Percentiles rank a stretch among this genome's conserved stretches.
These are phyloP conservation scores for Vanrija humicola DNA, from an alignment of 1,284 basidiomycete species.

Conservation along the genomic window DNA sequence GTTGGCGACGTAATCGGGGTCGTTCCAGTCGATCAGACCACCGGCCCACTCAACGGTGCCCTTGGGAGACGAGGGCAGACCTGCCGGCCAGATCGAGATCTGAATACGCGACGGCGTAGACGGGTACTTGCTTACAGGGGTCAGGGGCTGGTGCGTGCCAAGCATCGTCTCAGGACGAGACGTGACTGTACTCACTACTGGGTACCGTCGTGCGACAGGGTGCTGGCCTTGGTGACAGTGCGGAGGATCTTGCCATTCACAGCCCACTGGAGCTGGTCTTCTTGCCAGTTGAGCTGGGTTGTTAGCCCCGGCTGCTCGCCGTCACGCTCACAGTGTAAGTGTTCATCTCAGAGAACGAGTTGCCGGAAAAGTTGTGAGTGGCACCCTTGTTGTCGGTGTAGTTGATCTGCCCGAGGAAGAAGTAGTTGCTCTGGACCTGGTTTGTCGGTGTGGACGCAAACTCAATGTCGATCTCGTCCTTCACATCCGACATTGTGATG, in stretches of 20 bases:
- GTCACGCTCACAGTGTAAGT: constrained; percentile 55
- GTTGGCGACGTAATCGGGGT: constrained; percentile 63
- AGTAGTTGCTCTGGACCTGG: constrained; percentile 69
- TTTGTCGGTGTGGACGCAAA: constrained; percentile 52
- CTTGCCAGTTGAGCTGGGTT: constrained; percentile 66
- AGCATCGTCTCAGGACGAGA: no score
- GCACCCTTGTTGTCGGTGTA: constrained; percentile 47
- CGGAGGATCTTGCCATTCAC: constrained; percentile 69
- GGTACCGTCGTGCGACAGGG: constrained; percentile 53
- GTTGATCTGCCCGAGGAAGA: constrained; percentile 58
- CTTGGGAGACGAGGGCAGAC: constrained; percentile 57
- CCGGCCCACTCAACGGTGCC: constrained; percentile 75
- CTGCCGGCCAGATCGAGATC: constrained; percentile 74
- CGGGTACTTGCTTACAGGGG: constrained; percentile 56
- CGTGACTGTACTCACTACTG: constrained; percentile 5
- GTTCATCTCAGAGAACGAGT: constrained; percentile 68
- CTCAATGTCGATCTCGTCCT: constrained; percentile 82
- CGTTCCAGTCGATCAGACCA: constrained; percentile 70
- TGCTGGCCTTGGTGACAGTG: constrained; percentile 60
- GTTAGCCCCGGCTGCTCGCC: constrained; percentile 28
- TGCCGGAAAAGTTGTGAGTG: constrained; percentile 50
- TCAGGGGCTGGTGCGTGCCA: not conserved
- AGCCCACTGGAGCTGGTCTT: constrained; percentile 61
- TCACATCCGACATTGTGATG: constrained; percentile 78
- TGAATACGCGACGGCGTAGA: constrained; percentile 72